Conservation (phyloP, 2,329 filamentous ascomycete genomes). For the Xylaria multiplex region DNA sequence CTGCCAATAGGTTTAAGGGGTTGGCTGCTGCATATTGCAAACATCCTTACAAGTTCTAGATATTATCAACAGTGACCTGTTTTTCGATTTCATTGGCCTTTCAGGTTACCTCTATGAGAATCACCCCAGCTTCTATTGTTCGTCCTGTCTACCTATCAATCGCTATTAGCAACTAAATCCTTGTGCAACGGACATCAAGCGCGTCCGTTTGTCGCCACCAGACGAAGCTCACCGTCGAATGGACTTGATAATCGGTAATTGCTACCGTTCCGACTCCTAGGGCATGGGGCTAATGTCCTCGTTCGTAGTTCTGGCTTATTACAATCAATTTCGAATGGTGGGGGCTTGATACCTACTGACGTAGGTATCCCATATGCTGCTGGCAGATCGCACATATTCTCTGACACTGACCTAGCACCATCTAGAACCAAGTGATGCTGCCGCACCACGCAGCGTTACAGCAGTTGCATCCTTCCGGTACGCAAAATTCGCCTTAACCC, state of each 20-base stretch:
- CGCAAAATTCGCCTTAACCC: background rate
- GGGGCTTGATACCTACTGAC: constrained; percentile 18
- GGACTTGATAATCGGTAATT: background rate
- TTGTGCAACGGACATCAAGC: constrained; percentile 14
- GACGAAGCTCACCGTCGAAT: background rate
- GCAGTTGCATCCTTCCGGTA: constrained; percentile 4
- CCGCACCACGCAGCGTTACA: background rate
- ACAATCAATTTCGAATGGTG: constrained; percentile 4
- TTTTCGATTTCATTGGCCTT: constrained; percentile 9
- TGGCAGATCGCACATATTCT: constrained; percentile 18
- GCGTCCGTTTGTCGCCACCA: constrained; percentile 11
- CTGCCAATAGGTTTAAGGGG: background rate
- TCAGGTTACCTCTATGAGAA: constrained; percentile 1
- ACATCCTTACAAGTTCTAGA: background rate
- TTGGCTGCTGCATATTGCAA: constrained; percentile 12
- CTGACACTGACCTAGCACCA: constrained; percentile 8
- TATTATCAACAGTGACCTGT: background rate
- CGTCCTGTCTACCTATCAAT: background rate
- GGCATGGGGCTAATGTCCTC: background rate
- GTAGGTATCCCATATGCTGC: constrained; percentile 11
- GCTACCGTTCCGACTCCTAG: constrained; percentile 3
- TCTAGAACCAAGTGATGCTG: constrained; percentile 5
- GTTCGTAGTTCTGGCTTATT: background rate
- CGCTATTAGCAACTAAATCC: background rate
- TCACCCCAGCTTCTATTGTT: background rate